Evolutionary conservation across 2,329 filamentous ascomycete genomes (phyloP).

Genomic region (Penicillium sp.): DNA sequence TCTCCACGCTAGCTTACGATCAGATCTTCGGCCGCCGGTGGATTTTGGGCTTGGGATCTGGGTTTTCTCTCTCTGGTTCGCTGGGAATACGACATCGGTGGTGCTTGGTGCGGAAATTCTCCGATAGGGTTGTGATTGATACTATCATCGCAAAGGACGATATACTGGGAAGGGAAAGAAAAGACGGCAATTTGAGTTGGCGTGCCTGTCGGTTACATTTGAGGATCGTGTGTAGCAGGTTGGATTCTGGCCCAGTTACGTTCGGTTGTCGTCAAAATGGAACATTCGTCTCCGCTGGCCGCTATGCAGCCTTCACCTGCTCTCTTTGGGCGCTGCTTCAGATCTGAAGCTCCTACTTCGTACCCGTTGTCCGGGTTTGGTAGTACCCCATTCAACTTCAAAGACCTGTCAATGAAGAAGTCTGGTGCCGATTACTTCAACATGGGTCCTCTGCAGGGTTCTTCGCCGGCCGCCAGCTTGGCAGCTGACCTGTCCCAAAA

Average conservation of each 20-base stretch:
- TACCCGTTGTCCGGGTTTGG: slow-evolving; percentile 59
- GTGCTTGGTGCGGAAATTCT: neutral
- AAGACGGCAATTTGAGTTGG: neutral
- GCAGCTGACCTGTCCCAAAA: slow-evolving; percentile 95
- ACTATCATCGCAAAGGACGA: neutral
- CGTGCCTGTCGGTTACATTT: neutral
- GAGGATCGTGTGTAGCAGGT: slow-evolving; percentile 11
- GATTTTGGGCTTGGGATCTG: slow-evolving; percentile 21
- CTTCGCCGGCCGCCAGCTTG: slow-evolving; percentile 86
- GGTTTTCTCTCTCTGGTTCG: neutral
- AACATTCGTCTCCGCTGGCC: slow-evolving; percentile 89
- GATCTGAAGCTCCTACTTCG: slow-evolving; percentile 55
- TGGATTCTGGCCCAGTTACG: slow-evolving; percentile 11
- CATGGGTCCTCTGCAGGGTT: slow-evolving; percentile 73
- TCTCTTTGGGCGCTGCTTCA: slow-evolving; percentile 63
- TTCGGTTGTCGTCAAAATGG: slow-evolving; percentile 57
- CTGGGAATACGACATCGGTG: neutral
- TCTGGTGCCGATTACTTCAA: slow-evolving; percentile 76
- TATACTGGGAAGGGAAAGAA: neutral
- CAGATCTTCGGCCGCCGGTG: slow-evolving; percentile 18
- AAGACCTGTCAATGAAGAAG: slow-evolving; percentile 69
- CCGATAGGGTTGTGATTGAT: neutral
- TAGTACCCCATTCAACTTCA: slow-evolving; percentile 71
- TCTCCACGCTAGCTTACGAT: slow-evolving; percentile 16
- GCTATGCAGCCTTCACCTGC: slow-evolving; percentile 77